Evolutionary conservation across 148 eudicot species (phyloP), one percentile per base, ranked within the genome.

Genomic region (Nepenthes gracilis): DNA sequence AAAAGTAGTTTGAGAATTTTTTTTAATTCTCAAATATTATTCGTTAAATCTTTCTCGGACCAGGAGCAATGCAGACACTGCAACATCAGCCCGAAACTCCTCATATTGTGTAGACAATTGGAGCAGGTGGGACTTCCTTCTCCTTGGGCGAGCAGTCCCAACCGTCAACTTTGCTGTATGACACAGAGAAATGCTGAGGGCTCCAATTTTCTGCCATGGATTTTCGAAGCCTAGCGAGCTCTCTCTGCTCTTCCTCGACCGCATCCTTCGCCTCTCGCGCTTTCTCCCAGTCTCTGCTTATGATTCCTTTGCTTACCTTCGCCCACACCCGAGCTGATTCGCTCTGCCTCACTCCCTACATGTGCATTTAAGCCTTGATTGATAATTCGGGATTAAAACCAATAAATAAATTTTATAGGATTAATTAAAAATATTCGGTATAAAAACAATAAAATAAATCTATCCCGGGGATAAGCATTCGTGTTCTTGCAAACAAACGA

Each of bases 321-420:
- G 66, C 80, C 97, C 97, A 90, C 33, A 87, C 85, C 14, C 68
- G 63, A 2, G 80, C 75, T 49, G 97, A 90, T 68, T 90, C 97
- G 53, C 74, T 84, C 59, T 71, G 15, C 58, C 58, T 47, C 38
- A 90, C 64, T 35, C 72, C 85, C 97, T 86, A 12, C 45, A 58
- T 34, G 45, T 35, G 8, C 9, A 56, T 56, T n/a, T n/a, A n/a
- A n/a, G n/a, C n/a, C n/a, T n/a, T n/a, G n/a, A n/a, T n/a, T n/a
- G n/a, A n/a, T n/a, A n/a, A n/a, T n/a, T n/a, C n/a, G n/a, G n/a
- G n/a, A n/a, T n/a, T n/a, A n/a, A n/a, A n/a, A n/a, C n/a, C n/a
- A n/a, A n/a, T n/a, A n/a, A n/a, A n/a, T n/a, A n/a, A n/a, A n/a
- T n/a, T n/a, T n/a, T n/a, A n/a, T n/a, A n/a, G n/a, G n/a, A n/a